A percentile compares a stretch with the other conserved stretches of the same genome.
Evolutionary conservation across 441 rosid species (phyloP).

Genomic region (Pelargonium cotyledonis): DNA sequence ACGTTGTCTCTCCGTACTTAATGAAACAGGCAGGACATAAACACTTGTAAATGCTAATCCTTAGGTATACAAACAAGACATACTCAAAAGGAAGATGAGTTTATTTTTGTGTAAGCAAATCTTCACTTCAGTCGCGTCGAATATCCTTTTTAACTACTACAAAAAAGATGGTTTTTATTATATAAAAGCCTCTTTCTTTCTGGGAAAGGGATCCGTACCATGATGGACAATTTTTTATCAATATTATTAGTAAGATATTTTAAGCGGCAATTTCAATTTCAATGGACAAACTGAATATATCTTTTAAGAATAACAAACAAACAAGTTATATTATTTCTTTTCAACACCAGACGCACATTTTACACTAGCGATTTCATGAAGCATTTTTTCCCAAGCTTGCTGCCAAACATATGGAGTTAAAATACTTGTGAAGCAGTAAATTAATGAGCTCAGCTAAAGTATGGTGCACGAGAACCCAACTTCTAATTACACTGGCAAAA

Average conservation of each 20-base stretch:
- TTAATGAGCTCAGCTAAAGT: neutral
- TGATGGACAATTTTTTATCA: too few species aligned
- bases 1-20: conserved; percentile 1
- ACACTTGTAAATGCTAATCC: neutral
- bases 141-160: too few species aligned
- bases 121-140: too few species aligned
- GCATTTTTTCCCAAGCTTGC: neutral
- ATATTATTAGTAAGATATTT: too few species aligned
- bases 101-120: too few species aligned
- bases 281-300: too few species aligned
- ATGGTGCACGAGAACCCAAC: conserved; percentile 8
- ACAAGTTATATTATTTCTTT: neutral
- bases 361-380: neutral
- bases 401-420: neutral
- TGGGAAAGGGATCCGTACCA: too few species aligned
- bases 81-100: neutral
- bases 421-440: neutral
- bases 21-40: neutral
- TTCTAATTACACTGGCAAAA: conserved; percentile 1
- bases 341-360: neutral
- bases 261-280: too few species aligned
- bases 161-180: too few species aligned
- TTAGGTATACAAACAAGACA: neutral
- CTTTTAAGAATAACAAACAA: neutral
- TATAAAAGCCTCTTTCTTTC: too few species aligned